Base-by-base conservation (phyloP, 257 asterid species). In the Jaltomata sinuosa region DNA sequence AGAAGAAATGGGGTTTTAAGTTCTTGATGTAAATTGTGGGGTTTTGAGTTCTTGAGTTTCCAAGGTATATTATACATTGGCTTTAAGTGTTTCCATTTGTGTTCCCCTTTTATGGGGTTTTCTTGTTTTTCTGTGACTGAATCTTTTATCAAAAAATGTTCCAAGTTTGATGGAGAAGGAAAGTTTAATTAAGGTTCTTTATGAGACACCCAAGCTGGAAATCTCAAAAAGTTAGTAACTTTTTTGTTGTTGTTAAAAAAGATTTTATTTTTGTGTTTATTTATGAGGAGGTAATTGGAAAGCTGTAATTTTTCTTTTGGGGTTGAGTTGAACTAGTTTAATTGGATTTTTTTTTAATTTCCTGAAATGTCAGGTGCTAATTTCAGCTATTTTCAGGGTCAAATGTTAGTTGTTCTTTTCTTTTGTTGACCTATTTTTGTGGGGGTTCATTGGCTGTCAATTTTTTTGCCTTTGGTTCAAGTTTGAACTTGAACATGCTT, bases 151-250 rank as follows among this genome's bases (percentile, higher is more conserved):
- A n/a, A 12, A 49, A 61, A 68, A 79, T 76, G 77, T 89, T 84
- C 85, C 40, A 81, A 83, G 34, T 80, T 77, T 83, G 85, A 54
- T 55, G 50, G 50, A 81, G 74, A 84, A 85, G 89, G 69, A 84
- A 87, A 84, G 80, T 72, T 83, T 54, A n/a, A n/a, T 36, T 42
- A 27, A 36, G 45, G 36, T 38, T 84, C 57, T 71, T 65, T 84
- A 62, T 45, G 6, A 77, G 74, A 83, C 45, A 14, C 81, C 83
- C 78, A 67, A 38, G 68, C 77, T 84, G 42, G 77, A n/a, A 42
- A 50, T 45, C 79, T 61, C 11, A 18, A 64, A 82, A 84, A 27
- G 14, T 86, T 79, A 0, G 22, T 0, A 29, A 32, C 21, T 81
- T 81, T 59, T 31, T 81, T 27, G 18, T 42, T 22, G 52, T 47